These are phyloP conservation scores for Colletotrichum echinochloae DNA, from an alignment of 2,329 filamentous ascomycete genomes.

Conservation along the genomic window DNA sequence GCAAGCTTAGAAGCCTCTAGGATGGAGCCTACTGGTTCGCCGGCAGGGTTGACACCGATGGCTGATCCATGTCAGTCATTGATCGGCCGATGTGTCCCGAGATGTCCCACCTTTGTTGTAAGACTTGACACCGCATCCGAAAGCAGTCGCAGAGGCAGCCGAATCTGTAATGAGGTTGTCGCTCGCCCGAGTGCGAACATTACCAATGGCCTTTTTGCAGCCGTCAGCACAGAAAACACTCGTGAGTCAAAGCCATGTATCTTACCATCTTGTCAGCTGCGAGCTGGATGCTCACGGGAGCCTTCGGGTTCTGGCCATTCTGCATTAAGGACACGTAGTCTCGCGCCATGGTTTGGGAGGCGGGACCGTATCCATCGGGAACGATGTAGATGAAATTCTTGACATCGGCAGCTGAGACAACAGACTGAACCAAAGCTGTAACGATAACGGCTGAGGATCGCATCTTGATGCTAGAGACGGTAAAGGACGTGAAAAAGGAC, in stretches of 20 bases:
- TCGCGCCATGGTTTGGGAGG: conserved; percentile 48
- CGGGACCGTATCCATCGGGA: conserved; percentile 48
- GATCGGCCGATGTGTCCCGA: background rate
- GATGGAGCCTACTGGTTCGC: conserved; percentile 52
- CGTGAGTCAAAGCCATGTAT: background rate
- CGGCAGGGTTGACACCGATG: conserved; percentile 50
- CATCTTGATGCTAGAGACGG: conserved; percentile 31
- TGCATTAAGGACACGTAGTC: conserved; percentile 44
- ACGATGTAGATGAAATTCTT: conserved; percentile 52
- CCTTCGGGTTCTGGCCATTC: conserved; percentile 42
- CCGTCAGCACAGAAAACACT: background rate
- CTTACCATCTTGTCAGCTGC: conserved; percentile 43
- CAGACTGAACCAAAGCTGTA: conserved; percentile 27
- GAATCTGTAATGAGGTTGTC: conserved; percentile 55
- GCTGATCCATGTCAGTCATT: conserved; percentile 39
- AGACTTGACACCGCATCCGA: conserved; percentile 54
- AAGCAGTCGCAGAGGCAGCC: conserved; percentile 54
- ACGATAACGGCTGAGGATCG: conserved; percentile 23
- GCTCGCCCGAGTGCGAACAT: conserved; percentile 46
- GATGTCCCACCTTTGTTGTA: conserved; percentile 47
- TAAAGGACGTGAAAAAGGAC: background rate
- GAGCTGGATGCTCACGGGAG: conserved; percentile 42
- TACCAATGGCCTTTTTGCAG: conserved; percentile 46
- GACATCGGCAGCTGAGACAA: conserved; percentile 35
- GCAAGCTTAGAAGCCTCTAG: conserved; percentile 54